phyloP scores from a whole-genome alignment of 345 rosid genomes.

The Lumnitzera littorea region DNA sequence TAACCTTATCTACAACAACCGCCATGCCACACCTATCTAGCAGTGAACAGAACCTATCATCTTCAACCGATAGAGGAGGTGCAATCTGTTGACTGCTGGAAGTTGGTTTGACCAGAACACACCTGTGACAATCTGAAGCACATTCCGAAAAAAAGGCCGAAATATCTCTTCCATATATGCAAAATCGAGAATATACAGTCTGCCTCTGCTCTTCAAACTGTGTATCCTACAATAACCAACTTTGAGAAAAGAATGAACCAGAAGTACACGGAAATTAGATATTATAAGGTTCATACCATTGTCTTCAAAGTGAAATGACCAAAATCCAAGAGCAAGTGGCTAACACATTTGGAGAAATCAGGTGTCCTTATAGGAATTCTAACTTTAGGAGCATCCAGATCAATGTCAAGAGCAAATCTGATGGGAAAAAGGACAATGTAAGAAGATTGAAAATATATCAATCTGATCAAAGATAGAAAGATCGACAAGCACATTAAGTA shows the following conservation, averaged over 20 bases:
- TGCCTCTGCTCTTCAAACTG: slow-evolving; percentile 70
- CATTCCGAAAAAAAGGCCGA: slow-evolving; percentile 84
- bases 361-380: slow-evolving; percentile 69
- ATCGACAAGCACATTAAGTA: too few species aligned
- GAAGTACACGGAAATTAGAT: slow-evolving; percentile 4
- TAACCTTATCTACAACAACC: slow-evolving; percentile 93
- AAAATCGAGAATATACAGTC: slow-evolving; percentile 82
- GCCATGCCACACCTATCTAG: slow-evolving; percentile 95
- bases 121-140: slow-evolving; percentile 39
- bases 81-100: slow-evolving; percentile 28
- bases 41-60: slow-evolving; percentile 56
- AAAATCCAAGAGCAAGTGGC: slow-evolving; percentile 91
- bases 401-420: slow-evolving; percentile 97
- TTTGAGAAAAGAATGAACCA: neutral
- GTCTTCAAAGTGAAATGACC: slow-evolving; percentile 92
- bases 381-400: slow-evolving; percentile 98
- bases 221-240: slow-evolving; percentile 45
- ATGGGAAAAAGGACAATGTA: slow-evolving; percentile 17
- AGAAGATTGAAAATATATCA: neutral
- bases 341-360: slow-evolving; percentile 57
- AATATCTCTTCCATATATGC: slow-evolving; percentile 91
- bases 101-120: slow-evolving; percentile 32
- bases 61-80: slow-evolving; percentile 37
- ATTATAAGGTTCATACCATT: slow-evolving; percentile 34
- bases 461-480: neutral